Conservation (phyloP, 2,329 filamentous ascomycete species). For the Colletotrichum gloeosporioides region DNA sequence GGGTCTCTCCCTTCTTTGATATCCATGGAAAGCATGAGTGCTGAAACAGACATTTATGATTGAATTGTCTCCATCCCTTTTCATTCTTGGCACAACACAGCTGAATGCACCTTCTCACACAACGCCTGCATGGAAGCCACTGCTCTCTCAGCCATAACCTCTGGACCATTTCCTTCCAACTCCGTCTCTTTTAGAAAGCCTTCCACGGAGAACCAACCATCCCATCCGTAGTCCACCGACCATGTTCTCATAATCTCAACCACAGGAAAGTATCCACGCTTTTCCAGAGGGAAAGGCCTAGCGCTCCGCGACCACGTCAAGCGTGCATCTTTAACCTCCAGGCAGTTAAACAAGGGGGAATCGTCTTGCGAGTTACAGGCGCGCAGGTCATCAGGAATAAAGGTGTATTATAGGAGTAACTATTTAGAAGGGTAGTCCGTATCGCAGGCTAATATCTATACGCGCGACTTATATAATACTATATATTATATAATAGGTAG, state of each 20-base stretch:
- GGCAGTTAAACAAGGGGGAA: background rate
- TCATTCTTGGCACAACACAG: background rate
- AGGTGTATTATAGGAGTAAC: background rate
- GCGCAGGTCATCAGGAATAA: background rate
- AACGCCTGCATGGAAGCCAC: background rate
- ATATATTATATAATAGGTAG: background rate
- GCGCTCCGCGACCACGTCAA: background rate
- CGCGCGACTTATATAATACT: background rate
- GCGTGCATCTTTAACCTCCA: background rate
- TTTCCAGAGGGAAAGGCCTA: background rate
- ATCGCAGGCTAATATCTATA: background rate
- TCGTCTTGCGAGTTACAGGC: background rate
- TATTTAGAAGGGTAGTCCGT: background rate
- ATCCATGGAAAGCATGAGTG: background rate
- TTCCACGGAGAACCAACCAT: background rate
- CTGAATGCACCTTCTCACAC: background rate
- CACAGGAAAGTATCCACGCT: background rate
- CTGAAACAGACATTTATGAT: background rate
- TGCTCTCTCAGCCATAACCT: background rate
- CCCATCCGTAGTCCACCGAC: background rate
- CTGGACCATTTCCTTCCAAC: background rate
- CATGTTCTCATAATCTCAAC: background rate
- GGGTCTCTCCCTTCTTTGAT: rapidly evolving
- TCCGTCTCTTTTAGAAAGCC: background rate
- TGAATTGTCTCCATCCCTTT: rapidly evolving